phyloP scores from a whole-genome alignment of 1,284 basidiomycete species.

The Takashimella tepidaria region DNA sequence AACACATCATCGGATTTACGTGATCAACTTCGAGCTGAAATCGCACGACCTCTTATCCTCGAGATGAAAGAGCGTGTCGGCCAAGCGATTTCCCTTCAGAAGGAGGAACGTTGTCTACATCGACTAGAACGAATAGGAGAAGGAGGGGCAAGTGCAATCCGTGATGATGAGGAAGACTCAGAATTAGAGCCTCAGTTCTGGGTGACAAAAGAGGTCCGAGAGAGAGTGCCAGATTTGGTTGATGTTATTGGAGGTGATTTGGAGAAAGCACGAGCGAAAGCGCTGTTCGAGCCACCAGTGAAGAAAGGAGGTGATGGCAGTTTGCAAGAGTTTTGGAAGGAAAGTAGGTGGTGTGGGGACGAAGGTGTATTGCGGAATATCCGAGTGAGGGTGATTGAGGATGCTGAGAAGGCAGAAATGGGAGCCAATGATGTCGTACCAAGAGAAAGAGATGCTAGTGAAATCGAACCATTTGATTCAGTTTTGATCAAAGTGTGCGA shows the following conservation, averaged over 20 bases:
- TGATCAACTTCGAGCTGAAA: constrained; percentile 39
- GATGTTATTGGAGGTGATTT: constrained; percentile 37
- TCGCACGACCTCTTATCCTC: constrained; percentile 33
- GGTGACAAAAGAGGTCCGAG: constrained; percentile 37
- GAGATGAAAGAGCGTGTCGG: constrained; percentile 33
- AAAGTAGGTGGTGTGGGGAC: constrained; percentile 31
- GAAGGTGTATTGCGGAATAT: constrained; percentile 23
- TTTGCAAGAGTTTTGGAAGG: constrained; percentile 33
- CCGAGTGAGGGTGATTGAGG: constrained; percentile 22
- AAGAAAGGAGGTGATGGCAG: constrained; percentile 26
- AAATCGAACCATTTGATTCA: constrained; percentile 9
- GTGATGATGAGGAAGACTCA: no score
- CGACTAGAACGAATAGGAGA: no score
- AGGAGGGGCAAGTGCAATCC: no score
- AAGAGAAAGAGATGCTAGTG: neutral
- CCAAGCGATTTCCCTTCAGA: no score
- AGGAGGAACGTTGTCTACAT: no score
- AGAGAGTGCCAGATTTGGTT: constrained; percentile 31
- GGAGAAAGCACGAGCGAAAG: constrained; percentile 28
- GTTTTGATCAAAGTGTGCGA: constrained; percentile 9
- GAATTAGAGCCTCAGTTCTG: constrained; percentile 41
- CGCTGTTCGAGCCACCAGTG: constrained; percentile 21
- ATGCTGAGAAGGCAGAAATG: constrained; percentile 5
- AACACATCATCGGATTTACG: constrained; percentile 35
- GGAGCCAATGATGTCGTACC: neutral